Base-by-base conservation (phyloP, 495 filamentous ascomycete genomes). In the Friedmanniomyces endolithicus region DNA sequence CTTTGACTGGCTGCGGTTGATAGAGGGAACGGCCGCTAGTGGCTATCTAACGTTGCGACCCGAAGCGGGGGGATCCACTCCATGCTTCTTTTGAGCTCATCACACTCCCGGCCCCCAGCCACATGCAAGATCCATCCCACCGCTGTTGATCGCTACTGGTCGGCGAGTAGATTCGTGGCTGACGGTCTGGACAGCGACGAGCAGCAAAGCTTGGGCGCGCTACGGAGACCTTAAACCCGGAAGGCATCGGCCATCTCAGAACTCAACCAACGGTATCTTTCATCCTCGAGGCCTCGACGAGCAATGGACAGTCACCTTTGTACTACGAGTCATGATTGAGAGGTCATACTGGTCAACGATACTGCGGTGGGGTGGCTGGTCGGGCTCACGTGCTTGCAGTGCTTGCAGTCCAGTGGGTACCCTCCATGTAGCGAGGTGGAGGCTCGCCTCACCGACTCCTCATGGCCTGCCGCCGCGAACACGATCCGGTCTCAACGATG, bases 371-470 rank as follows among this genome's bases (percentile, higher is more conserved):
- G 9, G 4, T 31, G 11, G 45, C 45, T 4, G 2, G 22, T 31
- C 25, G n/a, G 45, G 20, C 16, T 25, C 17, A 31, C 20, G 6
- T 8, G 20, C 45, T 48, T 31, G 27, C 27, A 19, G 7, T 19
- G 43, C 22, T 24, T 24, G n/a, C n/a, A 48, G 20, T 3, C 2
- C 17, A 48, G 20, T 48, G 45, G 45, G 23, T 48, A 48, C 45
- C n/a, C n/a, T n/a, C n/a, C n/a, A n/a, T n/a, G n/a, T n/a, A n/a
- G n/a, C 25, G 45, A 48, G 22, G 20, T 4, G 11, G 6, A 31
- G 45, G 45, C 22, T 48, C 45, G 22, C 45, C 22, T 48, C 45
- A 48, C 45, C 25, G 45, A 48, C 22, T 48, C 45, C 25, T 25
- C 45, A 16, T 48, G 22, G 20, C n/a, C 17, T 41, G 2, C 37